Conservation (phyloP, 768 basidiomycete species). For the Roridomyces roridus region DNA sequence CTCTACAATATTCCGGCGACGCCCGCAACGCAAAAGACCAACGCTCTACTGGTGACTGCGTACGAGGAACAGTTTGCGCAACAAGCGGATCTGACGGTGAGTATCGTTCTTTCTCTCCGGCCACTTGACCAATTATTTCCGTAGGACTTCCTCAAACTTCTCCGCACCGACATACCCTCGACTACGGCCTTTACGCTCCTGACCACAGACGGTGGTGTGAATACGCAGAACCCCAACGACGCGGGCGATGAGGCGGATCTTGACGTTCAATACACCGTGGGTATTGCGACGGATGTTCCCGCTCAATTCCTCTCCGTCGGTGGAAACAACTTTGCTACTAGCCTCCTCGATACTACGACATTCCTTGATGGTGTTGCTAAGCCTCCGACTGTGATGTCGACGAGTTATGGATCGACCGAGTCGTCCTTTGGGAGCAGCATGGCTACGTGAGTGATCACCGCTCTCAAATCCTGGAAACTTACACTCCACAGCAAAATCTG, state of each 20-base stretch:
- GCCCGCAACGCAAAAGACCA: neutral
- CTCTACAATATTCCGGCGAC: neutral
- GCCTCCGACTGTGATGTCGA: neutral
- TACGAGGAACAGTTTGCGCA: conserved; percentile 3
- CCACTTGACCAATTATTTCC: no score
- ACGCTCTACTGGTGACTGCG: conserved; percentile 4
- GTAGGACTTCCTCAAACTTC: neutral
- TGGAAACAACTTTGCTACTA: neutral
- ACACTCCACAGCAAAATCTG: neutral
- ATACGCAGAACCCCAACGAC: neutral
- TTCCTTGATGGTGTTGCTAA: neutral
- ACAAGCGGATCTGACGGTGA: neutral
- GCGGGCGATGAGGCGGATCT: conserved; percentile 2
- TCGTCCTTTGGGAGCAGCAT: neutral
- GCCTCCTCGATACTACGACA: neutral
- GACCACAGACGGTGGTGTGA: neutral
- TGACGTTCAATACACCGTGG: conserved; percentile 5
- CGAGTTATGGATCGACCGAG: neutral
- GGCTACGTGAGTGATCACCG: neutral
- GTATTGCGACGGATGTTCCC: conserved; percentile 4
- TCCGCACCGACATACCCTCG: neutral
- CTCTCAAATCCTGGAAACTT: no score
- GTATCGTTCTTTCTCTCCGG: neutral
- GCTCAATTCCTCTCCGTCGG: neutral
- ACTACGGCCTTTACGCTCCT: neutral